These are phyloP conservation scores for Discostella pseudostelligera DNA, from an alignment of 108 stramenopile genomes.

Conservation along the genomic window DNA sequence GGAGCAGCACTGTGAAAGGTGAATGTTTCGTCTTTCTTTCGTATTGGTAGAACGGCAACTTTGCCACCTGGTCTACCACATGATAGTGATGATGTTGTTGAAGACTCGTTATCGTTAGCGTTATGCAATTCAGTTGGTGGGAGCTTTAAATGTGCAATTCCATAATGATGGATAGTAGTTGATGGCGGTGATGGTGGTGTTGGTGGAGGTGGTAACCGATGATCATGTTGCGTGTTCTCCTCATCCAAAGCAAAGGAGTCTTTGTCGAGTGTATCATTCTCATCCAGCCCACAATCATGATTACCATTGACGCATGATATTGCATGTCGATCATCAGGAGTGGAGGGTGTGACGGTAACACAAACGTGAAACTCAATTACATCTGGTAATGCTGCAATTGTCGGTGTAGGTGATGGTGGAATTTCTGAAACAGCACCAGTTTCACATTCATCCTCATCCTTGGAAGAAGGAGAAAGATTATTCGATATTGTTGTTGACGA, in stretches of 20 bases:
- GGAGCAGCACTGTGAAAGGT: no score
- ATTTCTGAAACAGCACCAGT: no score
- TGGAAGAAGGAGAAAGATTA: no score
- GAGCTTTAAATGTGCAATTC: constrained; percentile 28
- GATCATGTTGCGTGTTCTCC: neutral
- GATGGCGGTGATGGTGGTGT: no score
- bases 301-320: neutral
- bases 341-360: neutral
- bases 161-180: neutral
- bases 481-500: neutral
- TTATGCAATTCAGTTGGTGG: neutral
- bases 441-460: no score
- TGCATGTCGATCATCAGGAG: neutral
- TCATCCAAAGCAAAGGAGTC: neutral
- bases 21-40: neutral
- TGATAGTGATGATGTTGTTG: neutral
- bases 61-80: neutral
- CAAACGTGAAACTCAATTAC: constrained; percentile 30
- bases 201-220: neutral
- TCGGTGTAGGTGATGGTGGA: neutral
- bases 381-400: constrained; percentile 1
- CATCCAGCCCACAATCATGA: no score
- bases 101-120: neutral
- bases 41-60: constrained; percentile 17
- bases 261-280: constrained; percentile 3